Evolutionary conservation across 257 asterid species (phyloP), one percentile per base, ranked within the genome.

Genomic region (Paraleonurus japonicus): DNA sequence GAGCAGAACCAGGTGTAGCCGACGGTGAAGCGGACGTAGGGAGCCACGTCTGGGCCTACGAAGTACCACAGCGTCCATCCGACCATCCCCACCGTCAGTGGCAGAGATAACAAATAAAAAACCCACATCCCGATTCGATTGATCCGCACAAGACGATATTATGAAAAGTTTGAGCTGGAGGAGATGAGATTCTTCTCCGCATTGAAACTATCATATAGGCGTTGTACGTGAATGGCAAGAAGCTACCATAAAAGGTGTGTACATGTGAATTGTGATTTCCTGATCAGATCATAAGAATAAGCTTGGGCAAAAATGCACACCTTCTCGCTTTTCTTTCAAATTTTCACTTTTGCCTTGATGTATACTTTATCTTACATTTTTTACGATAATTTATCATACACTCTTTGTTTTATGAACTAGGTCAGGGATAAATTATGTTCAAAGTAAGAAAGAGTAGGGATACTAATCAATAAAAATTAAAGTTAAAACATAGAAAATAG

Each of bases 1-100:
- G 95, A 85, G 67, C 88, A 89, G 77, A 89, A 89, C 95, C 96
- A 89, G 80, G 96, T 71, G 84, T 89, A 89, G 20, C 88, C 92
- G 43, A 89, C 95, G 80, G 90, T 81, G 76, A 76, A 7, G 12
- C 81, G 82, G 64, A 88, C 92, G 78, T 88, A 85, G 47, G 80
- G 82, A 71, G 92, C 87, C 6, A 88, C 96, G 53, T 86, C 86
- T 2, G 92, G 95, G 51, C 95, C 83, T 48, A 87, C 88, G 75
- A 90, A 90, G 85, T 86, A 88, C 80, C 81, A 80, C 0, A 88
- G 76, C 75, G 93, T 86, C 35, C 84, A 51, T 28, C 77, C 90
- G 75, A 88, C 95, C 95, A 86, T 86, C 37, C 86, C 95, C 87
- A 80, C 81, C 65, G 96, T 86, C 35, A 88, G 53, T 55, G 93